A percentile compares a stretch with the other conserved stretches of the same genome.
phyloP scores from a whole-genome alignment of 2,329 filamentous ascomycete genomes.

The Talaromyces sp. region DNA sequence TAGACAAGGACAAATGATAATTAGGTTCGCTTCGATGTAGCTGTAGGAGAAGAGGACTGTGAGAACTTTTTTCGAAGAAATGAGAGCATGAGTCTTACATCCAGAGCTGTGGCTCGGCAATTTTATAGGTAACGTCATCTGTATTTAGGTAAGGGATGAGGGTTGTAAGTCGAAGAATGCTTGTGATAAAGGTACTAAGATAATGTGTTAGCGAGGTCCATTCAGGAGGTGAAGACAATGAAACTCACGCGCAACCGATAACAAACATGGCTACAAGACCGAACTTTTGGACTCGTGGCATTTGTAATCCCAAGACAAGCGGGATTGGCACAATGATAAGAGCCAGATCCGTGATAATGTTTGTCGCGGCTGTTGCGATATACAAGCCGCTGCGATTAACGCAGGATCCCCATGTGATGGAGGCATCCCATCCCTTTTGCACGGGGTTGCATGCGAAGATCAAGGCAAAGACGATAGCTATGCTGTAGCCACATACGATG shows the following conservation, averaged over 20 bases:
- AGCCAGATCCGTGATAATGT: background rate
- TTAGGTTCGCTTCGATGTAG: slow-evolving; percentile 30
- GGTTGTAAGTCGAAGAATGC: slow-evolving; percentile 23
- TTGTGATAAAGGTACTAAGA: slow-evolving; percentile 22
- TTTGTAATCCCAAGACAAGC: slow-evolving; percentile 20
- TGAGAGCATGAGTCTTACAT: slow-evolving; percentile 13
- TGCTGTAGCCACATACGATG: background rate
- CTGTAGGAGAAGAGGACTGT: slow-evolving; percentile 9
- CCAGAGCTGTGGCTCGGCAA: slow-evolving; percentile 17
- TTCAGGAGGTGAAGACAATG: background rate
- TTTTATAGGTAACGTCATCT: slow-evolving; percentile 13
- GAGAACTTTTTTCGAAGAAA: background rate
- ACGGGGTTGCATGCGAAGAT: background rate
- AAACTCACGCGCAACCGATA: slow-evolving; percentile 29
- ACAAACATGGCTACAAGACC: slow-evolving; percentile 25
- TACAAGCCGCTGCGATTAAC: background rate
- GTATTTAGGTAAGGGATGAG: slow-evolving; percentile 17
- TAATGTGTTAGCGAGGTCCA: background rate
- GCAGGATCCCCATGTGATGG: background rate
- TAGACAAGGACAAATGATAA: slow-evolving; percentile 29
- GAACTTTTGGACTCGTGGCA: slow-evolving; percentile 25
- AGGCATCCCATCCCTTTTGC: background rate
- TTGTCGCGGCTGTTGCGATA: background rate
- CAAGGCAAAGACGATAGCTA: background rate
- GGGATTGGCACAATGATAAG: slow-evolving; percentile 8